phyloP scores from a whole-genome alignment of 148 eudicot species.

The Camellia granthamiana region DNA sequence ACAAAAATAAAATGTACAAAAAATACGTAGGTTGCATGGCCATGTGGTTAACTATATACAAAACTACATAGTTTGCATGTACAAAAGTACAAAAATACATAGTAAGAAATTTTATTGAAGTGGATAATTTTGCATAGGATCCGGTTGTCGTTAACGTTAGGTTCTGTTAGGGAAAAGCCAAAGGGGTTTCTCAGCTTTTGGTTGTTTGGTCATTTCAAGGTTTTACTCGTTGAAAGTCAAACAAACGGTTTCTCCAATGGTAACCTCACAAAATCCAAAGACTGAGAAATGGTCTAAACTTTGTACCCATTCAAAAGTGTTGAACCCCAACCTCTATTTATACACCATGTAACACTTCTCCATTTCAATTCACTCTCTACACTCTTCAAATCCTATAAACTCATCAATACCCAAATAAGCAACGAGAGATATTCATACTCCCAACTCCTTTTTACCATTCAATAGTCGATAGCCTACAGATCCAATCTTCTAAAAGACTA shows the following conservation, averaged over 20 bases:
- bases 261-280: neutral
- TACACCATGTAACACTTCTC: neutral
- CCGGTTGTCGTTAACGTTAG: neutral
- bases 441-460: too few relatives aligned
- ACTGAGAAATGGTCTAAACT: neutral
- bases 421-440: neutral
- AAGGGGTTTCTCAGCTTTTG: neutral
- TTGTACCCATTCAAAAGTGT: neutral
- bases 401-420: neutral
- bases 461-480: too few relatives aligned
- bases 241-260: neutral
- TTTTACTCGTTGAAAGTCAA: neutral
- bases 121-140: neutral
- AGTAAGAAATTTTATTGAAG: neutral
- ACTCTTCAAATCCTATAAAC: neutral
- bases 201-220: neutral
- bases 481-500: too few relatives aligned
- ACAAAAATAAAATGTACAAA: too few relatives aligned
- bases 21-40: too few relatives aligned
- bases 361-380: neutral
- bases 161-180: neutral
- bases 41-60: too few relatives aligned
- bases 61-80: neutral
- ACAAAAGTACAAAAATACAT: too few relatives aligned
- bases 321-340: neutral